Conservation (phyloP, 306 rosid species). For the Vigna mungo region DNA sequence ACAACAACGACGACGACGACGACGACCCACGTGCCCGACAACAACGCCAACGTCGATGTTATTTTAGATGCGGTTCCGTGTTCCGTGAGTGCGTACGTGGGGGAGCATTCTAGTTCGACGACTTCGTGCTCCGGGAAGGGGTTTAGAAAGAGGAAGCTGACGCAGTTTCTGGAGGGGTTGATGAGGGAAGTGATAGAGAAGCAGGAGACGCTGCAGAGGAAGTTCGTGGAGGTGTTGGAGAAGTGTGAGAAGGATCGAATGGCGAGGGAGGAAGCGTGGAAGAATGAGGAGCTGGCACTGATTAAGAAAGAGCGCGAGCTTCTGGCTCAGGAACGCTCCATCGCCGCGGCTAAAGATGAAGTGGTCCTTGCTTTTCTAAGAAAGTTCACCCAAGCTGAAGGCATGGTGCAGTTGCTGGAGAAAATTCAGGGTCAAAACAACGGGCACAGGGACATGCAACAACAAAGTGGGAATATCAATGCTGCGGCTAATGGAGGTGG, state of each 20-base stretch:
- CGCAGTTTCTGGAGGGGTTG: conserved; percentile 59
- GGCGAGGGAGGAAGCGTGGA: conserved; percentile 81
- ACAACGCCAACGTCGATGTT: conserved; percentile 1
- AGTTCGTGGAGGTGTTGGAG: conserved; percentile 69
- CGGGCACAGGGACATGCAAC: conserved; percentile 43
- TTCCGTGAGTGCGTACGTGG: conserved; percentile 47
- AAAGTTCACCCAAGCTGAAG: conserved; percentile 53
- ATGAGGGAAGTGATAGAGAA: conserved; percentile 74
- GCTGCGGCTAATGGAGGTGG: background rate
- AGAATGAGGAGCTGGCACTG: conserved; percentile 66
- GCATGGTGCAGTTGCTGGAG: conserved; percentile 46
- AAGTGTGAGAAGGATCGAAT: conserved; percentile 72
- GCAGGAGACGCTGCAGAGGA: conserved; percentile 73
- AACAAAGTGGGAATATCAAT: conserved; percentile 35
- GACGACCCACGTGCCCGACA: background rate
- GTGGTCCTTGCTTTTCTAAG: conserved; percentile 70
- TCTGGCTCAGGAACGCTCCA: conserved; percentile 74
- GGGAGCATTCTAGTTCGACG: conserved; percentile 47
- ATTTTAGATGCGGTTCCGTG: conserved; percentile 60
- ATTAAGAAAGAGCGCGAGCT: conserved; percentile 65
- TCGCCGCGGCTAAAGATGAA: conserved; percentile 80
- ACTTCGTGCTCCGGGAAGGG: conserved; percentile 34
- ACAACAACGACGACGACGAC: background rate
- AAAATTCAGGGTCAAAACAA: conserved; percentile 28
- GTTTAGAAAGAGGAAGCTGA: conserved; percentile 49